Evolutionary conservation across 2,329 filamentous ascomycete species (phyloP).

Genomic region (Magnaporthiopsis incrustans): DNA sequence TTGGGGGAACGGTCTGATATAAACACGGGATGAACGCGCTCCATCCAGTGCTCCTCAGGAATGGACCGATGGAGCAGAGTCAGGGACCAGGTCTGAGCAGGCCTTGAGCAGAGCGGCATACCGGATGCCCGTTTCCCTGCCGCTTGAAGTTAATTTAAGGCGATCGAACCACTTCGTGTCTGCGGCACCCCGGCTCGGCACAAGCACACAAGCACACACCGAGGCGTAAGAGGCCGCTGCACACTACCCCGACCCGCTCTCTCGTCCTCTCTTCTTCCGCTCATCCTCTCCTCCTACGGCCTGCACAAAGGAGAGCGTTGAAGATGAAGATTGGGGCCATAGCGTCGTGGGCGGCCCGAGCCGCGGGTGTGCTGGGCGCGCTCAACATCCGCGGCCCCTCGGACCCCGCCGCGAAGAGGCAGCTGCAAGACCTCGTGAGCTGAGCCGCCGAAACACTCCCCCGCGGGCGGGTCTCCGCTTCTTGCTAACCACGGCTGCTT

Average conservation of each 20-base stretch:
- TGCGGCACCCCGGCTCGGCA: background rate
- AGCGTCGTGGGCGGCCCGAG: background rate
- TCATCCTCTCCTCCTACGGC: background rate
- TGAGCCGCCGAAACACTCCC: background rate
- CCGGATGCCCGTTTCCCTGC: background rate
- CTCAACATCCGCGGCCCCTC: background rate
- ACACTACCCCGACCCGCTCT: background rate
- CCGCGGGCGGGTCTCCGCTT: background rate
- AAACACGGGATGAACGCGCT: background rate
- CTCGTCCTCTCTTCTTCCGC: background rate
- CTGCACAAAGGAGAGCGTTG: background rate
- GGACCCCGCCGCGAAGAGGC: background rate
- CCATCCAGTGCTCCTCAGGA: background rate
- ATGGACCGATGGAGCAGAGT: background rate
- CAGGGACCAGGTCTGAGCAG: background rate
- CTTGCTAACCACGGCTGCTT: background rate
- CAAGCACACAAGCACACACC: too few species aligned
- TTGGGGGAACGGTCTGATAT: background rate
- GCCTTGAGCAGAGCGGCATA: background rate
- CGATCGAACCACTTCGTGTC: background rate
- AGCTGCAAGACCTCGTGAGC: background rate
- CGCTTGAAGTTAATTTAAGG: background rate
- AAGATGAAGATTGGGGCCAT: background rate
- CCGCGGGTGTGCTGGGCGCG: background rate
- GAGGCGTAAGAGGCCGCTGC: background rate